Base-by-base conservation (phyloP, 352 stramenopile species). In the Globisporangium emineosum region DNA sequence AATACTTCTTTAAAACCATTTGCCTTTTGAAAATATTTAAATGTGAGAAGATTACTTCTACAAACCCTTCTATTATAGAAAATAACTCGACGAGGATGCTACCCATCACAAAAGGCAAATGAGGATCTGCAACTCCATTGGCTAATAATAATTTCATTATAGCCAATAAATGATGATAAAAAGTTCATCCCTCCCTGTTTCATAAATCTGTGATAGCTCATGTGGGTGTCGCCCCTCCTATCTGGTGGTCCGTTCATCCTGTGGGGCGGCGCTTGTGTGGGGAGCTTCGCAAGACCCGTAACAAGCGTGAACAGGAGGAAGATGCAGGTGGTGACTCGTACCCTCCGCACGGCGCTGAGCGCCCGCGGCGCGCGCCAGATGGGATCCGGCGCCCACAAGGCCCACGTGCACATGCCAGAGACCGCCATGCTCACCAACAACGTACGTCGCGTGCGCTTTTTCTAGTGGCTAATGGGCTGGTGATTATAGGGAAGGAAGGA, bases 341-440 rank as follows among this genome's bases (percentile, higher is more conserved):
- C 69, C 62, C 66, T 73, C 15, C 68, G 71, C 66, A 57, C 33
- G 42, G 67, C 83, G 58, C 66, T 65, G 35, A 58, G 30, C 52
- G 69, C 71, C 61, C 77, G 83, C 60, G 63, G 72, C 66, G 60
- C 66, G 59, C 77, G 77, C 68, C 55, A 58, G 68, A 89, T 93
- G 69, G 77, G 79, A 52, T 83, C 62, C 47, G 68, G 76, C 45
- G 64, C 45, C 65, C 82, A 86, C 64, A 70, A 75, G 62, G 47
- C 70, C 37, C 80, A 88, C 60, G 75, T 92, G 57, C 74, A 86
- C 69, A 94, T 94, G 83, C 81, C 86, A 0, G 86, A 95, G 83
- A 95, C 84, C 2, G 78, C 86, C 45, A 95, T 95, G 86, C 66
- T 95, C 60, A 93, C 84, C 37, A 91, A 90, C 72, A 91, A 95